These are phyloP conservation scores for Phytopythium kandeliae DNA, from an alignment of 352 stramenopile genomes.

Conservation along the genomic window DNA sequence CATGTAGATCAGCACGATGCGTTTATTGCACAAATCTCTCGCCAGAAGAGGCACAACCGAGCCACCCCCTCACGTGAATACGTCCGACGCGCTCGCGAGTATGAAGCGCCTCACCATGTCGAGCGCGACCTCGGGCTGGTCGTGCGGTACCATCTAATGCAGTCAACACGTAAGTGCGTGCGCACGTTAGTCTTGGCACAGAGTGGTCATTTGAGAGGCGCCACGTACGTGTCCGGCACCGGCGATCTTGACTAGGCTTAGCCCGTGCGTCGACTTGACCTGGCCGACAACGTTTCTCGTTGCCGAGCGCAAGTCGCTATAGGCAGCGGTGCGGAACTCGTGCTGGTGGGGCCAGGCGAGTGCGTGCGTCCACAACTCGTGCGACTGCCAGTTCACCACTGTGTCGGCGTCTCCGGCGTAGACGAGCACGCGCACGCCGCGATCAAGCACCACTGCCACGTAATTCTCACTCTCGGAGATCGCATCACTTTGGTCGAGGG, in stretches of 20 bases:
- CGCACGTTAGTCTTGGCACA: background rate
- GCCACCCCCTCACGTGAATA: conserved; percentile 29
- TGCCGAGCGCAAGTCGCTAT: conserved; percentile 14
- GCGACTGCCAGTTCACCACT: conserved; percentile 63
- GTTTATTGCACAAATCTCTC: background rate
- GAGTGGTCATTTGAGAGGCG: too few relatives aligned
- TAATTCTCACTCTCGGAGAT: conserved; percentile 47
- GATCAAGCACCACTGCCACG: conserved; percentile 41
- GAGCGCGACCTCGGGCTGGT: conserved; percentile 46
- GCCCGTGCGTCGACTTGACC: conserved; percentile 33
- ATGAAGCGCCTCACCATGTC: conserved; percentile 51
- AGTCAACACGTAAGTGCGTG: background rate
- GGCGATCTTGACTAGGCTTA: conserved; percentile 67
- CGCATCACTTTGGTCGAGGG: conserved; percentile 29
- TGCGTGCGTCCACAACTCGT: conserved; percentile 55
- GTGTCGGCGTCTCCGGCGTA: conserved; percentile 68
- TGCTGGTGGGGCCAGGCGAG: conserved; percentile 36
- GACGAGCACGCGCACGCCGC: conserved; percentile 61
- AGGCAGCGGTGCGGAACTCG: conserved; percentile 18
- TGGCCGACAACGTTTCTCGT: conserved; percentile 24
- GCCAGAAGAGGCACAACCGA: background rate
- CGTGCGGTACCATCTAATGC: conserved; percentile 69
- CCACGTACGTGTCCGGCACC: conserved; percentile 61
- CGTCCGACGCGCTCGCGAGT: conserved; percentile 1
- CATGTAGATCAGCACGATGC: conserved; percentile 4